Evolutionary conservation across 495 filamentous ascomycete species (phyloP).

Genomic region (Aspergillus asperescens): DNA sequence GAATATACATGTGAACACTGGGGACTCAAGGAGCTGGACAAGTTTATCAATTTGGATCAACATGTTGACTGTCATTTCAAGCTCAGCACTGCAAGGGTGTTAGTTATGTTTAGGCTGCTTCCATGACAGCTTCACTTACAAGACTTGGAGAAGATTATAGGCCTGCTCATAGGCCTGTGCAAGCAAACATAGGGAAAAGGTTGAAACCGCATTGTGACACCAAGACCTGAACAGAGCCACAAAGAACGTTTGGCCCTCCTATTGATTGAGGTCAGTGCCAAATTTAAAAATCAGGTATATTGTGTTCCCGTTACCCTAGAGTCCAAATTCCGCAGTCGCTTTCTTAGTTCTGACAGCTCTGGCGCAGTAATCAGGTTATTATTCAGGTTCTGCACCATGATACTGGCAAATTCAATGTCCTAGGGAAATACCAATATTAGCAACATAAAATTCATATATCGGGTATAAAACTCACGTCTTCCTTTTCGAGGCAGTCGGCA

Average conservation of each 20-base stretch:
- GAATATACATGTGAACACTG: constrained; percentile 86
- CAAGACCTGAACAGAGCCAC: constrained; percentile 90
- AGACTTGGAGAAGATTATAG: constrained; percentile 92
- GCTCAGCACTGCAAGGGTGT: constrained; percentile 65
- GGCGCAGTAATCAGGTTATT: constrained; percentile 98
- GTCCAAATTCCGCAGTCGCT: constrained; percentile 84
- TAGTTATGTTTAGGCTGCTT: constrained; percentile 25
- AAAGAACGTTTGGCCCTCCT: constrained; percentile 95
- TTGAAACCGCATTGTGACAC: constrained; percentile 98
- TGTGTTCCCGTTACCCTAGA: constrained; percentile 53
- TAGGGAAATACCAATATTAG: constrained; percentile 23
- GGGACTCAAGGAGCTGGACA: constrained; percentile 94
- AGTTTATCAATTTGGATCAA: constrained; percentile 99
- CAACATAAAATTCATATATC: background rate
- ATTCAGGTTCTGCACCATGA: constrained; percentile 99
- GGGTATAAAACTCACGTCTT: constrained; percentile 53
- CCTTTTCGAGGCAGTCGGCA: constrained; percentile 94
- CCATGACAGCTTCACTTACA: constrained; percentile 50
- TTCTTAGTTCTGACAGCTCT: constrained; percentile 84
- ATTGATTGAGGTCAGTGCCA: constrained; percentile 15
- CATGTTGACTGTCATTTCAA: constrained; percentile 98
- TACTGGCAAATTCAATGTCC: constrained; percentile 96
- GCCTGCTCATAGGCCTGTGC: constrained; percentile 99
- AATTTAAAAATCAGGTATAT: background rate
- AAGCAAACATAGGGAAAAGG: constrained; percentile 90